These are phyloP conservation scores for Carex kokanica DNA, from an alignment of 176 grass and related monocot species.

Conservation along the genomic window DNA sequence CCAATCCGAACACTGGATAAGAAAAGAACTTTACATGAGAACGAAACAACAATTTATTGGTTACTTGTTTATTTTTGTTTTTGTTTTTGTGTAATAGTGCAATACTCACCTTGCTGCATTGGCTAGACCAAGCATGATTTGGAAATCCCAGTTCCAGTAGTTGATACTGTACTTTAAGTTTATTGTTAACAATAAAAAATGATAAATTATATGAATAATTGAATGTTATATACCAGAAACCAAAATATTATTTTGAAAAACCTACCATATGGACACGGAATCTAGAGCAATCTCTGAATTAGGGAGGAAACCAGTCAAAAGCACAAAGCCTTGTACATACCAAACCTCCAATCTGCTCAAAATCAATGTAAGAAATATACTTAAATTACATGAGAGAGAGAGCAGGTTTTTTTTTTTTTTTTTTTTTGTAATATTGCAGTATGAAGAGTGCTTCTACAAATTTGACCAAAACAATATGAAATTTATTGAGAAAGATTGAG, in stretches of 20 bases:
- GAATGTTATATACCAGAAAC: not conserved
- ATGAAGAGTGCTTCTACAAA: not conserved
- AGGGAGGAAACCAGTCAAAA: slow-evolving; percentile 68
- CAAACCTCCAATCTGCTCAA: slow-evolving; percentile 74
- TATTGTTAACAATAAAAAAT: not conserved
- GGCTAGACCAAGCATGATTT: slow-evolving; percentile 76
- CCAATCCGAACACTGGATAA: slow-evolving; percentile 52
- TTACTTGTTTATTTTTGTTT: not conserved
- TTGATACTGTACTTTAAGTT: slow-evolving; percentile 48
- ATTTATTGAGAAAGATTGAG: not conserved
- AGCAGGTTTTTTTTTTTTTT: not conserved
- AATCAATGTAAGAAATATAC: not conserved
- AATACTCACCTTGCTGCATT: slow-evolving; percentile 60
- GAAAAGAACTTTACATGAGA: not conserved
- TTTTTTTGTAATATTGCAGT: not conserved
- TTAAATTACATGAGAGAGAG: not conserved
- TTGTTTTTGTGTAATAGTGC: not conserved
- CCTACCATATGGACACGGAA: slow-evolving; percentile 68
- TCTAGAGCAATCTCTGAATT: slow-evolving; percentile 70
- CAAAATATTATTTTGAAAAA: not conserved
- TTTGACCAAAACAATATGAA: not conserved
- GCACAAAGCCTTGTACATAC: slow-evolving; percentile 81
- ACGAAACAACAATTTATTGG: not conserved
- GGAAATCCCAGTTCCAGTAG: slow-evolving; percentile 91
- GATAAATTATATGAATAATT: not conserved